Conservation (phyloP, 495 filamentous ascomycete genomes). For the Lasiosphaeriaceae sp. region DNA sequence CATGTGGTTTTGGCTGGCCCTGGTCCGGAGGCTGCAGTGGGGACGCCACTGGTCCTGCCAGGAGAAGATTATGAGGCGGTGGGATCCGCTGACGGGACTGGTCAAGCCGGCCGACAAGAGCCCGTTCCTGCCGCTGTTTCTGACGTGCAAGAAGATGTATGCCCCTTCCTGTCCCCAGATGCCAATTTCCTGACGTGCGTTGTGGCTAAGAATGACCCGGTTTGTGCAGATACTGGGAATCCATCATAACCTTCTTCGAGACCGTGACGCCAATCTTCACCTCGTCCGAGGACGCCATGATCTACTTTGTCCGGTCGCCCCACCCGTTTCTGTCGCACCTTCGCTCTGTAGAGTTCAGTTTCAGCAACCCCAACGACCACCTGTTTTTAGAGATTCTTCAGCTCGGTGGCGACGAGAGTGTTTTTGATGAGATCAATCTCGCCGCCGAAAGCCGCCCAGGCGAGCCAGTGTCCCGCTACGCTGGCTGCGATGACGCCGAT, state of each 20-base stretch:
- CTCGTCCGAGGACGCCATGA: slow-evolving; percentile 19
- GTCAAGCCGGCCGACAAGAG: slow-evolving; percentile 3
- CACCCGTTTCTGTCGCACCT: slow-evolving; percentile 14
- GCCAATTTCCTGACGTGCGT: not conserved
- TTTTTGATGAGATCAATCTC: too few species aligned
- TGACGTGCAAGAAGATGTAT: slow-evolving; percentile 27
- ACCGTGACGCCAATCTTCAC: slow-evolving; percentile 22
- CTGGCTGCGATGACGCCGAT: not conserved
- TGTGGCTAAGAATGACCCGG: not conserved
- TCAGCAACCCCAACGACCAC: slow-evolving; percentile 21
- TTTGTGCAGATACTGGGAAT: slow-evolving; percentile 18
- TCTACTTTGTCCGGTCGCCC: slow-evolving; percentile 20
- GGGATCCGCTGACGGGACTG: slow-evolving; percentile 8
- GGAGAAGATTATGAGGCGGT: slow-evolving; percentile 12
- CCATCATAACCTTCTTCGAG: slow-evolving; percentile 20
- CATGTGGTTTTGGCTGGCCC: slow-evolving; percentile 16
- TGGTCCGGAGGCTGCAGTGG: slow-evolving; percentile 17
- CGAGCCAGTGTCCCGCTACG: too few species aligned
- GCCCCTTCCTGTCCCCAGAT: not conserved
- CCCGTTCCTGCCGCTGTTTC: slow-evolving; percentile 20
- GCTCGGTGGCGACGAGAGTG: not conserved
- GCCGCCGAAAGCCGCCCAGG: not conserved
- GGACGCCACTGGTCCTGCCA: slow-evolving; percentile 25
- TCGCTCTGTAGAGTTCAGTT: slow-evolving; percentile 19
- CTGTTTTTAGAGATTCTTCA: slow-evolving; percentile 13